Evolutionary conservation across 176 grass and related monocot genomes (phyloP), one percentile per base, ranked within the genome.

Genomic region (Hordeum marinum): DNA sequence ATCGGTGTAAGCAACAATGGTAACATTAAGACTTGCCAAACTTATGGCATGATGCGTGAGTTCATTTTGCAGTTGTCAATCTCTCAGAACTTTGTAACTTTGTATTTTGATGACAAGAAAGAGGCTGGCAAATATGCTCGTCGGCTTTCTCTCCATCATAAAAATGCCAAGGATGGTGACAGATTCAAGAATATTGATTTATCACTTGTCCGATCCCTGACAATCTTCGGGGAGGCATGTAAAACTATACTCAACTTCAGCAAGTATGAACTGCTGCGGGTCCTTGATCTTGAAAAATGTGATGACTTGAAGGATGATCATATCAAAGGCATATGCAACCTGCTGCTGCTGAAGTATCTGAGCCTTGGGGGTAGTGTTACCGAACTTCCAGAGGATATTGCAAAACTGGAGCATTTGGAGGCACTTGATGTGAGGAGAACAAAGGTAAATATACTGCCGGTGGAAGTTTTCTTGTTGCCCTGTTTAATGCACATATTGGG

Each of bases 31-130:
- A 64, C 77, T 27, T 80, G 77, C 24, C 62, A 45, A 80, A 63
- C 60, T 64, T 80, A 64, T 45, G 59, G 77, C 8, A 45, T 80
- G 60, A 62, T 78, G 76, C 76, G 12, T 4, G 76, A 78, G 18
- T 78, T 58, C 48, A 77, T 77, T 59, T 37, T 58, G 32, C 18
- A 36, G 27, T 58, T 58, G 75, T 62, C 55, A 20, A 25, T 29
- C 32, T 78, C 76, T 23, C 20, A 79, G 35, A 54, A 43, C 34
- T 63, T 79, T 36, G 41, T 79, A 18, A 63, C 76, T 20, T 6
- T 63, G 1, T 24, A 27, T 25, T 25, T 11, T 31, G 23, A 17
- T 23, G 35, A 42, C 31, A 42, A 43, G 1, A 10, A 20, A 80
- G 43, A 31, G 42, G 35, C 35, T 36, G 42, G 42, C 42, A 45